Evolutionary conservation across 352 stramenopile species (phyloP), one percentile per base, ranked within the genome.

Genomic region (Salisapilia sapeloensis): DNA sequence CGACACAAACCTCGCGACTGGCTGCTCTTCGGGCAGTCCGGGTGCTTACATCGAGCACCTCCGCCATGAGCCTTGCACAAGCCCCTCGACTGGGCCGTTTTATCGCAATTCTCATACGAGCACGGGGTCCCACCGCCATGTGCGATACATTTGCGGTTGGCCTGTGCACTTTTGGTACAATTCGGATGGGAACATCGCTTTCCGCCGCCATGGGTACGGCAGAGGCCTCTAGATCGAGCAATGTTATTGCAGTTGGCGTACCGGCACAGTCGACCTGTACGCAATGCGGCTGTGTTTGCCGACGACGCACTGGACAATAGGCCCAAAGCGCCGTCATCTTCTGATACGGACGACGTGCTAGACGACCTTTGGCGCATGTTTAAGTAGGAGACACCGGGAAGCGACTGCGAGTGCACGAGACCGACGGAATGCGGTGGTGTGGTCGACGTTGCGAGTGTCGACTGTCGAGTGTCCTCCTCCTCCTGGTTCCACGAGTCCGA

Each of bases 181-280:
- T 66, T 67, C 7, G 71, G 71, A 34, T 87, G 64, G 29, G 69
- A 84, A 33, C 75, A 86, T 13, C 72, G 60, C 47, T 86, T 86
- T 14, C 67, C 70, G 10, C 70, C 70, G 33, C 70, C 70, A 34
- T 86, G 70, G 2, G 63, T 84, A 26, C 69, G 67, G 31, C 70
- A 86, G 29, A 83, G 45, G 4, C 70, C 70, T 22, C 71, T 61
- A 8, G 71, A 87, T 9, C 72, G 69, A 35, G 71, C 72, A 30
- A 87, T 83, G 38, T 87, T 90, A 42, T 74, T 84, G 61, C 75
- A 90, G 43, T 84, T 74, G 1, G 65, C 61, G 33, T 81, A 81
- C 25, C 71, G 59, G 27, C 72, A 90, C 5, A 90, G 66, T 24
- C 74, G 74, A 24, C 70, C 71, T 12, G 58, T 80, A 38, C 67